Base-by-base conservation (phyloP, 345 rosid genomes). In the Populus tremula region DNA sequence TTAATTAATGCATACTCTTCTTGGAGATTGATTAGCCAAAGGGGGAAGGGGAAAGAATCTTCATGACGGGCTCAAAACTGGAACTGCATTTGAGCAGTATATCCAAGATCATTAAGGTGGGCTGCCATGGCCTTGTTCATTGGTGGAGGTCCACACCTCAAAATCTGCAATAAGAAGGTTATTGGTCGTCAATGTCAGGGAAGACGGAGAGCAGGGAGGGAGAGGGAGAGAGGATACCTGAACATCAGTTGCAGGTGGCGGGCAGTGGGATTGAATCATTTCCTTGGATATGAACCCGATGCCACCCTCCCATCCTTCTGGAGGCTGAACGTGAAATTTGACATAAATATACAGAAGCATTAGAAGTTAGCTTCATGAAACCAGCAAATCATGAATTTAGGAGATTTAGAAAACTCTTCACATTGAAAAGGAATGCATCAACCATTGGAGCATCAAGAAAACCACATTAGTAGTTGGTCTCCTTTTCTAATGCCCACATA, bases 71-170 rank as follows among this genome's bases (percentile, higher is more conserved):
- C 74, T 75, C 65, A 81, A 73, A 81, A 81, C 75, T 81, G 80
- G 71, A 76, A 81, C 75, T 77, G 80, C 80, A 72, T 73, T 73
- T 77, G 70, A 35, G 71, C 47, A 18, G 77, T 56, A 71, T 76
- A 81, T 33, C 75, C 80, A 67, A 81, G 84, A 59, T 77, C 72
- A 14, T 77, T 70, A 8, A 81, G 75, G 74, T 77, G 75, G 68
- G 77, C 75, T 72, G 84, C 84, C 84, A 81, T 76, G 68, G 84
- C 84, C 71, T 81, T 81, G 74, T 81, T 81, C 83, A 81, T 81
- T 35, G 80, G 83, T 17, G 80, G 83, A 10, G 83, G 83, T 2
- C 83, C 83, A 36, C 83, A 81, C 64, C 80, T 76, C 38, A 81
- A 39, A 18, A 81, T 76, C 80, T 81, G 68, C 47, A 33, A 10